Conservation (phyloP, 768 basidiomycete genomes). For the Trametes villosa region DNA sequence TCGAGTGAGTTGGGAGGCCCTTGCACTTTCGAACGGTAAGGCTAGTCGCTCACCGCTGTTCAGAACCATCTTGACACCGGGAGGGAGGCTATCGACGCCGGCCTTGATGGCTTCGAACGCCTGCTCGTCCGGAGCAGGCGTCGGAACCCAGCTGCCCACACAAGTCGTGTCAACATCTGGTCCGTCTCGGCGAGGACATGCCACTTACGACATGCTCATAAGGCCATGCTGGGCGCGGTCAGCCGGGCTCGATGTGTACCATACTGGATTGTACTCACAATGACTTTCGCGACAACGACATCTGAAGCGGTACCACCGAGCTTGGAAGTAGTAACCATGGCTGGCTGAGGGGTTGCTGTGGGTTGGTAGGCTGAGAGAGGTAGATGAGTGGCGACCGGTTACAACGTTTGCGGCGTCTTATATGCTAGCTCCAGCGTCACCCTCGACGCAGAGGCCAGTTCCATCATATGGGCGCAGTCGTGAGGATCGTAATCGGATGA, state of each 20-base stretch:
- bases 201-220: slow-evolving; percentile 58
- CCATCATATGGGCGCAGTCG: too few species aligned
- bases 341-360: neutral
- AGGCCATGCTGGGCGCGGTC: slow-evolving; percentile 48
- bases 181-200: too few species aligned
- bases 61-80: slow-evolving; percentile 51
- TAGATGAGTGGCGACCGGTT: neutral
- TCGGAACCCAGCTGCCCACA: slow-evolving; percentile 40
- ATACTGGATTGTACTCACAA: slow-evolving; percentile 39
- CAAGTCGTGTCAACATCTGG: too few species aligned
- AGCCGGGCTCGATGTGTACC: neutral
- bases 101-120: slow-evolving; percentile 65
- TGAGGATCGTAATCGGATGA: too few species aligned
- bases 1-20: too few species aligned
- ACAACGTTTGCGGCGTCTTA: too few species aligned
- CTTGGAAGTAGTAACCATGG: slow-evolving; percentile 38
- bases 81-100: slow-evolving; percentile 45
- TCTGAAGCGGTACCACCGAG: slow-evolving; percentile 46
- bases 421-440: too few species aligned
- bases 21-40: too few species aligned
- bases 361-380: neutral
- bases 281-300: slow-evolving; percentile 44
- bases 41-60: slow-evolving; percentile 57
- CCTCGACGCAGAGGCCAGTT: too few species aligned
- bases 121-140: slow-evolving; percentile 54